Conservation (phyloP, 2,329 filamentous ascomycete genomes). For the Hirsutella minnesotensis region DNA sequence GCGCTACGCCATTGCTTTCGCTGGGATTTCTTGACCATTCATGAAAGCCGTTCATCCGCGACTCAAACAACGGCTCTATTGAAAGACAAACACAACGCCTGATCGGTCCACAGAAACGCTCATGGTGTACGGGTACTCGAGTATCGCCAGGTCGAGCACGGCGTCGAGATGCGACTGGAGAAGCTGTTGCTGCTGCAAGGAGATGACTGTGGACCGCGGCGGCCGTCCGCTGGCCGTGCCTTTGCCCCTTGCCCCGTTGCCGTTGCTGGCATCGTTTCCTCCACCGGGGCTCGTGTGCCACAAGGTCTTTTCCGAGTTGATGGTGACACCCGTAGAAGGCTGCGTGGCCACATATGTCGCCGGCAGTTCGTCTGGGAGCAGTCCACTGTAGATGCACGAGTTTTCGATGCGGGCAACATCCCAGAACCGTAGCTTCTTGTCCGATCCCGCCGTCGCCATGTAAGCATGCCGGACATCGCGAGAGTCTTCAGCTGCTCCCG, state of each 20-base stretch:
- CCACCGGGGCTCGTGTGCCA: constrained; percentile 19
- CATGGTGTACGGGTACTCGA: constrained; percentile 89
- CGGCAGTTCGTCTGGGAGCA: constrained; percentile 56
- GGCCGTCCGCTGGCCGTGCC: constrained; percentile 27
- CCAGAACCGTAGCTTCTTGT: constrained; percentile 91
- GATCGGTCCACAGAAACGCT: constrained; percentile 80
- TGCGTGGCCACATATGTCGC: constrained; percentile 60
- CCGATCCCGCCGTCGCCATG: constrained; percentile 75
- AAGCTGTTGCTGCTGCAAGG: constrained; percentile 74
- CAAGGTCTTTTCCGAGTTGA: constrained; percentile 54
- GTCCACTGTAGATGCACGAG: constrained; percentile 70
- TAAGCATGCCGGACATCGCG: constrained; percentile 69
- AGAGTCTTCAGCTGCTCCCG: constrained; percentile 58
- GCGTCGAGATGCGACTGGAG: constrained; percentile 79
- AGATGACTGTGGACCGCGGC: constrained; percentile 73
- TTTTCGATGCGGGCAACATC: constrained; percentile 69
- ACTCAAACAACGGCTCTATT: constrained; percentile 17
- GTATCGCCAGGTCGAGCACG: constrained; percentile 74
- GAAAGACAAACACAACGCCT: constrained; percentile 78
- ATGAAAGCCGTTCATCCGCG: too few species aligned
- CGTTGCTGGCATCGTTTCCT: not conserved
- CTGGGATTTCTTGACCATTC: too few species aligned
- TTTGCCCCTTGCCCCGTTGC: constrained; percentile 15
- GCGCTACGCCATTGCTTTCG: too few species aligned
- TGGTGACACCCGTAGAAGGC: constrained; percentile 47